Evolutionary conservation across 768 basidiomycete genomes (phyloP).

Genomic region (Ramaria sp.): DNA sequence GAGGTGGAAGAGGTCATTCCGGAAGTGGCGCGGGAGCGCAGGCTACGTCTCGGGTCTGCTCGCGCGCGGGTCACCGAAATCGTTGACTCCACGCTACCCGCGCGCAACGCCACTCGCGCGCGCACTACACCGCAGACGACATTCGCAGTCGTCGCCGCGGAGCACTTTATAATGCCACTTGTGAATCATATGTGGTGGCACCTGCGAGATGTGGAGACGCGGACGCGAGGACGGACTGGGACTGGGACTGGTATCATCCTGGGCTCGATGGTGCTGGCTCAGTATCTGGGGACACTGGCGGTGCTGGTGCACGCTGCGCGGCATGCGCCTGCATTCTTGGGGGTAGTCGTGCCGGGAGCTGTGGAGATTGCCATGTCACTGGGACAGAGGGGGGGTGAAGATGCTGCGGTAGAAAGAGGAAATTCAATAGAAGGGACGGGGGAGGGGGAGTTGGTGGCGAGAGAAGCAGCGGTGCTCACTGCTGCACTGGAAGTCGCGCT

Average conservation of each 20-base stretch:
- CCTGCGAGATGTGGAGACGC: slow-evolving; percentile 70
- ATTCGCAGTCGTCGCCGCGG: slow-evolving; percentile 69
- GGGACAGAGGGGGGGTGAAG: slow-evolving; percentile 55
- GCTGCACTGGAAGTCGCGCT: slow-evolving; percentile 71
- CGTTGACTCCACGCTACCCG: slow-evolving; percentile 8
- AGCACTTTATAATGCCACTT: slow-evolving; percentile 81
- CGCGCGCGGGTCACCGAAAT: slow-evolving; percentile 37
- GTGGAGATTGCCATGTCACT: slow-evolving; percentile 56
- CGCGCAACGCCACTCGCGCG: neutral
- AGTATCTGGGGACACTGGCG: slow-evolving; percentile 63
- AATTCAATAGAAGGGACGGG: neutral
- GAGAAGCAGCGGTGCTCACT: slow-evolving; percentile 52
- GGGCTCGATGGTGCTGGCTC: slow-evolving; percentile 63
- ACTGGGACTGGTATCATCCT: slow-evolving; percentile 78
- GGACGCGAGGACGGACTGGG: slow-evolving; percentile 62
- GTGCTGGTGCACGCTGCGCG: slow-evolving; percentile 76
- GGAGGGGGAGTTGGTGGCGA: neutral
- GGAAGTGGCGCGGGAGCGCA: slow-evolving; percentile 59
- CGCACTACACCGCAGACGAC: slow-evolving; percentile 17
- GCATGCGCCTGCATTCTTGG: slow-evolving; percentile 23
- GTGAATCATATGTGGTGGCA: slow-evolving; percentile 95
- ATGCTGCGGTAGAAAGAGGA: slow-evolving; percentile 72
- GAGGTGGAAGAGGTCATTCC: slow-evolving; percentile 47
- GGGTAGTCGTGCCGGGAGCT: neutral
- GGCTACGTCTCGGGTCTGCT: slow-evolving; percentile 45